Evolutionary conservation across 2,329 filamentous ascomycete species (phyloP), one percentile per base, ranked within the genome.

Genomic region (Gaeumannomyces tritici): DNA sequence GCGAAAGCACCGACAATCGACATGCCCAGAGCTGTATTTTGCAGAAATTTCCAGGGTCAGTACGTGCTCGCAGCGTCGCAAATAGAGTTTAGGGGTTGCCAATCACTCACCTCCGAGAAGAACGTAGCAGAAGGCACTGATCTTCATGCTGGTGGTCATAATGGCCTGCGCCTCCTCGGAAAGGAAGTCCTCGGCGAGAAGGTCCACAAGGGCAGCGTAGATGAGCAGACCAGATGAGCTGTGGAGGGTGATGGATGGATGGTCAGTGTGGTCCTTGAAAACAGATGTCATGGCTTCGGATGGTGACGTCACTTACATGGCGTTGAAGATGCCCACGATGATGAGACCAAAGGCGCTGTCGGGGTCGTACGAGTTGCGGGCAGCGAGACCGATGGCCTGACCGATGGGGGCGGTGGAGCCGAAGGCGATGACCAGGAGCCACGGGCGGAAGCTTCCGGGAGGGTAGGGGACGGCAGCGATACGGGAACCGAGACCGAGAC

Each of bases 401-500:
- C 86, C 85, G 57, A 88, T 82, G 4, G 85, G 85, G 0, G 83
- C 83, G 0, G 86, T 88, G 11, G 81, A 83, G 21, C 84, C 85
- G 65, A 87, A 88, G 18, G 85, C 84, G 15, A 85, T 67, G 2
- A 87, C 83, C 21, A 88, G 74, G 0, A 84, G 63, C 85, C 85
- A 88, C 0, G 85, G 85, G 29, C 82, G 80, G 65, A 78, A 70
- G 69, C 83, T 85, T 29, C 75, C 76, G 64, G 79, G 79, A 21
- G 81, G 79, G 65, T 86, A 87, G 1, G 84, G 79, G 6, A 90
- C 84, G 24, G 82, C 84, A 26, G 87, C 87, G 67, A 91, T 90
- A 64, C 88, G 85, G 1, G 85, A 85, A 26, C 88, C 88, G 0
- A 90, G 80, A 55, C 87, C 88, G 4, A 90, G 83, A 63, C 88